Base-by-base conservation (phyloP, 2,329 filamentous ascomycete genomes). In the Claviceps digitariae region DNA sequence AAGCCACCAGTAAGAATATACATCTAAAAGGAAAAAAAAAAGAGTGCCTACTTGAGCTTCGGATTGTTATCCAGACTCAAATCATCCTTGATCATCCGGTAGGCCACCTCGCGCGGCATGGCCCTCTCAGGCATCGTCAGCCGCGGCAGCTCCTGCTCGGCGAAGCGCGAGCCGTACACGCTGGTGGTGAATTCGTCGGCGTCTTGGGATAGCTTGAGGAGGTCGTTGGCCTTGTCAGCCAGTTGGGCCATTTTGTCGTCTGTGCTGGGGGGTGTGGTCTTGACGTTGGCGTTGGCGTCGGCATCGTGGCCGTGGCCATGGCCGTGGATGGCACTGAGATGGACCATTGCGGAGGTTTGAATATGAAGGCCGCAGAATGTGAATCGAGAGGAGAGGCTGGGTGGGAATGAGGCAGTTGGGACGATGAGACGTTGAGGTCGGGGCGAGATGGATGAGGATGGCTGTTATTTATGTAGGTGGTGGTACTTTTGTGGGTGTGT, bases 51-150 rank as follows among this genome's bases (percentile, higher is more conserved):
- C 83, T 85, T 88, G 58, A 95, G 78, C 76, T 90, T 91, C 9
- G 90, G 89, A 61, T 91, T 94, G 53, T 90, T 90, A 66, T 97
- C 91, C 51, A 96, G 75, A 58, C 87, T 93, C 58, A 96, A 75
- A 65, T 95, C 88, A 67, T 96, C 91, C 74, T 89, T 91, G 76
- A 96, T 96, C 87, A 96, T 86, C 49, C 90, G 84, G 69, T 96
- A 95, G n/a, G 91, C 91, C 51, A 95, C 80, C 60, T 95, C 87
- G 61, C 81, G 83, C 46, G 91, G 91, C 90, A 96, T 95, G 70
- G 94, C 87, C 21, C 72, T 64, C 62, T 95, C 89, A 1, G 91
- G 90, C 81, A 97, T 96, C 72, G 90, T 85, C 64, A 86, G 75
- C 64, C 78, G 81, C 29, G 90, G 90, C 44, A 97, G 75, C 63